Base-by-base conservation (phyloP, 257 asterid species). In the Solanum pennellii region DNA sequence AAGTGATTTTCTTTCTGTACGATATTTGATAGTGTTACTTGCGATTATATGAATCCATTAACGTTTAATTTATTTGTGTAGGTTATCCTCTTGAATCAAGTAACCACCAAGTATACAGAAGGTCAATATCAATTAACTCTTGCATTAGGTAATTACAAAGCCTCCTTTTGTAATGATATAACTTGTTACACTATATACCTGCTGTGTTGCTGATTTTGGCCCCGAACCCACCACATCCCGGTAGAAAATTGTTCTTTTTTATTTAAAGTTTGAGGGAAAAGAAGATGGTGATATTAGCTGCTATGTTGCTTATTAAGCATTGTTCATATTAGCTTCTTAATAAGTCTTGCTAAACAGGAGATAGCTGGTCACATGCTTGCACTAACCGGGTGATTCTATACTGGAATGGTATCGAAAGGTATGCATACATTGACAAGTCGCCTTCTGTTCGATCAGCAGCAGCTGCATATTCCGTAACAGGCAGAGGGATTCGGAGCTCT, bases 321-420 rank as follows among this genome's bases (percentile, higher is more conserved):
- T 47, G 85, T 18, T 0, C 1, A 6, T 31, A 16, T 29, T 18
- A 49, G 71, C 45, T 31, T 82, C 3, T 49, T 45, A 83, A 10
- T 7, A 83, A 85, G 69, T 60, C 77, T 31, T 88, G 87, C 47
- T 89, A 82, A 86, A 90, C 93, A 97, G 99, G 99, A 69, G 99
- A 97, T 92, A 97, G 99, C 82, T 97, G 99, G 99, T 94, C 99
- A 29, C 99, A 97, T 82, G 98, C 99, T 88, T 93, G 98, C 77
- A 97, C 99, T n/a, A 95, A 95, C 74, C 92, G 99, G 82, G 90
- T 95, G 79, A 94, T 97, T 65, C 82, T 97, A 87, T 91, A 93
- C 90, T 95, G 99, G 99, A 94, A 94, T 18, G 97, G 98, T 71
- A 93, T 92, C 5, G 99, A 93, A 88, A 91, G 99, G 85, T 88